phyloP scores from a whole-genome alignment of 23 red algal genomes.

The Pyropia haitanensis region DNA sequence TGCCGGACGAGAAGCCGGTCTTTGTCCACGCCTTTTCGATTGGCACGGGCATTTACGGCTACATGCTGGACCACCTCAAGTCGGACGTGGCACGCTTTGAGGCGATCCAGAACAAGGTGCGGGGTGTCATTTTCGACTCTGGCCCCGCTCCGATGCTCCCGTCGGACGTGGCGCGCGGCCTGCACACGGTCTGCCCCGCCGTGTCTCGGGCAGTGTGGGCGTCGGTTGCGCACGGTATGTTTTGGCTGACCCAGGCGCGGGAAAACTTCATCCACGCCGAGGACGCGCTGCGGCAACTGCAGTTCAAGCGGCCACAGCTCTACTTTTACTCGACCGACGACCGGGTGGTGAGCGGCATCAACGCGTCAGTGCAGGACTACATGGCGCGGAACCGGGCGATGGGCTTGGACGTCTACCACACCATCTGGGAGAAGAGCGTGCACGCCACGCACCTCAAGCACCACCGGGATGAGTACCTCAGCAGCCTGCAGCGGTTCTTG shows the following conservation, averaged over 20 bases:
- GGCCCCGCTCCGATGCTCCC: constrained; percentile 84
- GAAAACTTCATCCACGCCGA: constrained; percentile 56
- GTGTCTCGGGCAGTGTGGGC: constrained; percentile 67
- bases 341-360: constrained; percentile 58
- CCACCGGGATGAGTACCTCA: constrained; percentile 90
- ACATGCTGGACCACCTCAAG: constrained; percentile 59
- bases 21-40: constrained; percentile 94
- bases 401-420: constrained; percentile 83
- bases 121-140: constrained; percentile 90
- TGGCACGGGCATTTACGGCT: constrained; percentile 95
- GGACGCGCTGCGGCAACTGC: constrained; percentile 58
- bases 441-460: constrained; percentile 81
- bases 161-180: constrained; percentile 65
- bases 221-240: constrained; percentile 40
- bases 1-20: constrained; percentile 67
- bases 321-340: constrained; percentile 98
- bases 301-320: constrained; percentile 80
- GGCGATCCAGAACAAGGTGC: constrained; percentile 44
- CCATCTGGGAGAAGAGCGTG: constrained; percentile 78
- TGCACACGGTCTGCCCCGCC: constrained; percentile 82
- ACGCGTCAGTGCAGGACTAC: constrained; percentile 72
- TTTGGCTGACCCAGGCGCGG: constrained; percentile 65
- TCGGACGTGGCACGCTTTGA: constrained; percentile 57
- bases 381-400: constrained; percentile 74
- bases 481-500: constrained; percentile 60